Conservation (phyloP, 2,329 filamentous ascomycete species). For the Arthrinium puccinioides region DNA sequence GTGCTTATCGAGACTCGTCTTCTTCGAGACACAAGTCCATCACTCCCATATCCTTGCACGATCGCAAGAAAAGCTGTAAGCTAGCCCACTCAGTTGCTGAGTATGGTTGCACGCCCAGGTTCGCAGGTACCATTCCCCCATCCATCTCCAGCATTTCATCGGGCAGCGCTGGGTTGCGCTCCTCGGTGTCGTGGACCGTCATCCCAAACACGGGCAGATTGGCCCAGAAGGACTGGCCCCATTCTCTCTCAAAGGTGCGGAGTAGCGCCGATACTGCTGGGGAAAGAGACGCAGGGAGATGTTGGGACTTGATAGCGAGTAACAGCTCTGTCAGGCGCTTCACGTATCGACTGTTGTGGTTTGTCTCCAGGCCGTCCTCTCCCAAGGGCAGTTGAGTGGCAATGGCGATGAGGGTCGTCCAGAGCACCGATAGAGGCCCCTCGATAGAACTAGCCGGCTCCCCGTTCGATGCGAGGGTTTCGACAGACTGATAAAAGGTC, state of each 20-base stretch:
- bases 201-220: neutral
- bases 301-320: neutral
- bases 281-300: neutral
- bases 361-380: neutral
- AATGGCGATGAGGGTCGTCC: neutral
- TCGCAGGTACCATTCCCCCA: no score
- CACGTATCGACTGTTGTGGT: neutral
- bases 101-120: no score
- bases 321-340: neutral
- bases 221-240: neutral
- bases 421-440: neutral
- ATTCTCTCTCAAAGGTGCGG: neutral
- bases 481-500: neutral
- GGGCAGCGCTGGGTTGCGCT: neutral
- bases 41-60: neutral
- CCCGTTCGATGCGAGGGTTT: neutral
- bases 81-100: neutral
- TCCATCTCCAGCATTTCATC: neutral
- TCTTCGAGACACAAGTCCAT: no score
- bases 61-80: neutral
- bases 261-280: neutral
- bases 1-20: no score
- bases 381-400: neutral
- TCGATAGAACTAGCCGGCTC: neutral
- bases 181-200: neutral